Percentiles rank a stretch among this genome's conserved stretches.
Conservation (phyloP, 495 filamentous ascomycete species). For the Acidiella bohemica region DNA sequence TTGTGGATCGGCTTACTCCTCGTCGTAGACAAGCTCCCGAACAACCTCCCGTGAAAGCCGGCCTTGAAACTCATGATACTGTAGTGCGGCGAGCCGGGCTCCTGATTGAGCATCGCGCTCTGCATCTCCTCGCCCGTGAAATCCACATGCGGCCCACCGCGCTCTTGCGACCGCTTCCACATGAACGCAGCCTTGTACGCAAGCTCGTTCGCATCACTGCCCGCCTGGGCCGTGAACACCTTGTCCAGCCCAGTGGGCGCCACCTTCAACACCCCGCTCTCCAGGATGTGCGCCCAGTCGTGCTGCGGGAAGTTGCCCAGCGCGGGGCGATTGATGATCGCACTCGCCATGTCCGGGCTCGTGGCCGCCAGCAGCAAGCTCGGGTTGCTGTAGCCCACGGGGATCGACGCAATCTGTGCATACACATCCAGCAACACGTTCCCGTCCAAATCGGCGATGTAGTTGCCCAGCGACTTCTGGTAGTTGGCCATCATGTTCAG, state of each 20-base stretch:
- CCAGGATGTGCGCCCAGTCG: slow-evolving; percentile 76
- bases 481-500: slow-evolving; percentile 90
- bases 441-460: slow-evolving; percentile 80
- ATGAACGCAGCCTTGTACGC: slow-evolving; percentile 99
- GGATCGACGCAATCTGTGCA: slow-evolving; percentile 94
- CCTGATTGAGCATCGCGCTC: slow-evolving; percentile 72
- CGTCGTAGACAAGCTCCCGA: slow-evolving; percentile 83
- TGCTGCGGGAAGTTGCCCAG: slow-evolving; percentile 90
- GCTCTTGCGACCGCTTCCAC: slow-evolving; percentile 79
- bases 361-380: slow-evolving; percentile 54
- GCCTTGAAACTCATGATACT: slow-evolving; percentile 90
- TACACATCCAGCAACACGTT: slow-evolving; percentile 53
- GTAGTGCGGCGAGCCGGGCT: slow-evolving; percentile 68
- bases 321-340: slow-evolving; percentile 86
- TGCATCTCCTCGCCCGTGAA: slow-evolving; percentile 72
- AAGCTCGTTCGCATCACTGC: slow-evolving; percentile 97
- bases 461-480: slow-evolving; percentile 49
- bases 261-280: slow-evolving; percentile 75
- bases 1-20: slow-evolving; percentile 97
- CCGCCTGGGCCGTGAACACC: slow-evolving; percentile 92
- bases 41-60: slow-evolving; percentile 90
- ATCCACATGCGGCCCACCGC: slow-evolving; percentile 64
- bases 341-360: slow-evolving; percentile 65
- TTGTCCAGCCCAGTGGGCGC: slow-evolving; percentile 86
- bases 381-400: slow-evolving; percentile 94